Conservation (phyloP, 768 basidiomycete species). For the Amanita pallidorosea region DNA sequence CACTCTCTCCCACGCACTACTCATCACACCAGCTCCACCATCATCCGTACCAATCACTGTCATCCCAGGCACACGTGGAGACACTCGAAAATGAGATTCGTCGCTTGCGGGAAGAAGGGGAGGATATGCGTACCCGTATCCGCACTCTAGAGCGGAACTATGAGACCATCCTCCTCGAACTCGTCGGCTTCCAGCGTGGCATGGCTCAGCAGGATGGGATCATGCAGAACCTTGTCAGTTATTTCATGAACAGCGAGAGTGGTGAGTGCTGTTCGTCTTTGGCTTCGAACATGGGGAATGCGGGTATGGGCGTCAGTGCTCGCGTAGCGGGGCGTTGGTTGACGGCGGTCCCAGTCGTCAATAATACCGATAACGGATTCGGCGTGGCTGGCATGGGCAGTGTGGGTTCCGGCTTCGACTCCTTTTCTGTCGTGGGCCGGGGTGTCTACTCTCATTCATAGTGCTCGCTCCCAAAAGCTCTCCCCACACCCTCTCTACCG, state of each 20-base stretch:
- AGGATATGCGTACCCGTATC: conserved; percentile 42
- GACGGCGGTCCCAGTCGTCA: not conserved
- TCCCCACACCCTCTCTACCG: not conserved
- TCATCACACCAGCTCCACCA: conserved; percentile 17
- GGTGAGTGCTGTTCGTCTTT: conserved; percentile 19
- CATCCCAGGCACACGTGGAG: conserved; percentile 14
- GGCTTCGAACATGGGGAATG: not conserved
- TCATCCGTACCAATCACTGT: conserved; percentile 5
- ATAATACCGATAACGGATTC: not conserved
- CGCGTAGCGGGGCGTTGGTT: conserved; percentile 2
- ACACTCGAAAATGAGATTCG: conserved; percentile 40
- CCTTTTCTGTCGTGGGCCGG: conserved; percentile 3
- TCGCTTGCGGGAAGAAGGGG: conserved; percentile 32
- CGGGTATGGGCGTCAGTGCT: not conserved
- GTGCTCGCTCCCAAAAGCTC: no score
- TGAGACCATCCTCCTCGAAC: conserved; percentile 57
- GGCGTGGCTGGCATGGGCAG: not conserved
- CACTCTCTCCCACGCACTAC: conserved; percentile 14
- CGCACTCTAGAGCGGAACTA: conserved; percentile 53
- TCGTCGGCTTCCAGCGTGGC: conserved; percentile 44
- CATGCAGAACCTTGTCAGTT: conserved; percentile 73
- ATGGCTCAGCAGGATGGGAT: conserved; percentile 80
- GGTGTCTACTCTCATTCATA: not conserved
- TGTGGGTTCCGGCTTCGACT: not conserved
- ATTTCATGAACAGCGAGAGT: conserved; percentile 64